Conservation (phyloP, 768 basidiomycete species). For the Suillus subalutaceus region DNA sequence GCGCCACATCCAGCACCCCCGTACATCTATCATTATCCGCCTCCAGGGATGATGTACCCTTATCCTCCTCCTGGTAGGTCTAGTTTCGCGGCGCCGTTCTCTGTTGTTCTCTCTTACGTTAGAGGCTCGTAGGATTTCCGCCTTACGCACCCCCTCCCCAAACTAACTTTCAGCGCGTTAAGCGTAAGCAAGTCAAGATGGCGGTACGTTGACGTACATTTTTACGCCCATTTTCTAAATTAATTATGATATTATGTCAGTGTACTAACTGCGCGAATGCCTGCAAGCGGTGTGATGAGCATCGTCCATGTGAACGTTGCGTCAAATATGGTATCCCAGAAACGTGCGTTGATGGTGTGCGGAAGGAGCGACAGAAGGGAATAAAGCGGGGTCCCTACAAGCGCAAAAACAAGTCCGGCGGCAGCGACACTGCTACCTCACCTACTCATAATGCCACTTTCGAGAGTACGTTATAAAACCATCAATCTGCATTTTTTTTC, state of each 20-base stretch:
- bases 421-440: constrained; percentile 25
- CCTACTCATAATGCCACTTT: constrained; percentile 13
- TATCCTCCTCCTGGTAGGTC: constrained; percentile 42
- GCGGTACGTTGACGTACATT: constrained; percentile 41
- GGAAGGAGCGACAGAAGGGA: constrained; percentile 68
- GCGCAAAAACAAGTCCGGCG: constrained; percentile 44
- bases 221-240: constrained; percentile 8
- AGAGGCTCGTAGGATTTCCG: constrained; percentile 29
- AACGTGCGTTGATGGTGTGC: constrained; percentile 58
- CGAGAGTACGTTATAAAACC: neutral
- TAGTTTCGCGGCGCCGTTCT: neutral
- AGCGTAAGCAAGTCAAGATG: constrained; percentile 63
- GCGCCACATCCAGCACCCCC: constrained; percentile 29
- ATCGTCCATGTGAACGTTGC: constrained; percentile 65
- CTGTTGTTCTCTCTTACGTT: constrained; percentile 15
- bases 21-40: constrained; percentile 41
- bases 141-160: constrained; percentile 25
- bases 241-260: constrained; percentile 28
- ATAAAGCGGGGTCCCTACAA: constrained; percentile 63
- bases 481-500: neutral
- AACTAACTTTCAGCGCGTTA: constrained; percentile 34
- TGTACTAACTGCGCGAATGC: constrained; percentile 61
- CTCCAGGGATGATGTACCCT: constrained; percentile 47
- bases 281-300: constrained; percentile 60
- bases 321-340: constrained; percentile 62